Percentiles rank a stretch among this genome's conserved stretches.
These are phyloP conservation scores for Botrytis aclada DNA, from an alignment of 2,329 filamentous ascomycete genomes.

Conservation along the genomic window DNA sequence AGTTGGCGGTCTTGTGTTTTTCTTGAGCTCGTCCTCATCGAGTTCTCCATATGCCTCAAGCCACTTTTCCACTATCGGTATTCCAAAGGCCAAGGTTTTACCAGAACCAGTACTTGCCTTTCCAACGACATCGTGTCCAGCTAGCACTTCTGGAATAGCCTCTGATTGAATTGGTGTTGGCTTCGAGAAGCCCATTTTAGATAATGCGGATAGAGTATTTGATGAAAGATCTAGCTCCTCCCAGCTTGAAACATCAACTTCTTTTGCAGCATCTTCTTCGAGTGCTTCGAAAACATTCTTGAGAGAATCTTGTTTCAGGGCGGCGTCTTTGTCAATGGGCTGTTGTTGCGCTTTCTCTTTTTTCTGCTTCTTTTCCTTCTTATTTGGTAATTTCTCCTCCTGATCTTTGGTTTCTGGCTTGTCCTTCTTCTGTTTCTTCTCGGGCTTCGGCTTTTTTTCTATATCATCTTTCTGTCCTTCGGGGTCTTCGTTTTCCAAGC, in stretches of 20 bases:
- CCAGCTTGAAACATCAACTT: slow-evolving; percentile 77
- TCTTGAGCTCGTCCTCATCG: slow-evolving; percentile 39
- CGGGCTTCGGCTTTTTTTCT: slow-evolving; percentile 24
- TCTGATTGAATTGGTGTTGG: slow-evolving; percentile 80
- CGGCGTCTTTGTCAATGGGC: slow-evolving; percentile 22
- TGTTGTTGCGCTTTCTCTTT: slow-evolving; percentile 34
- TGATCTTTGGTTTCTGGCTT: slow-evolving; percentile 26
- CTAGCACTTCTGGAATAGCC: slow-evolving; percentile 77
- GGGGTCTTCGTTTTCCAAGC: neutral
- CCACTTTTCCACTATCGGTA: slow-evolving; percentile 87
- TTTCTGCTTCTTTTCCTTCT: slow-evolving; percentile 34
- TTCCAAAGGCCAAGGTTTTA: slow-evolving; percentile 92
- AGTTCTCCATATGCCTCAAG: slow-evolving; percentile 50
- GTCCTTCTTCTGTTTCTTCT: slow-evolving; percentile 21
- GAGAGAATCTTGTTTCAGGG: slow-evolving; percentile 32
- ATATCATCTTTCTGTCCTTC: neutral
- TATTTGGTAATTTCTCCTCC: slow-evolving; percentile 20
- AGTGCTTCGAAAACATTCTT: slow-evolving; percentile 44
- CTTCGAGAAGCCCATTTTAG: slow-evolving; percentile 73
- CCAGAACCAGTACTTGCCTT: slow-evolving; percentile 96
- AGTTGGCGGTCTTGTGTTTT: slow-evolving; percentile 52
- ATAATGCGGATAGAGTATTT: slow-evolving; percentile 67
- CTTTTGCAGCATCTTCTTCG: slow-evolving; percentile 53
- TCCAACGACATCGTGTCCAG: slow-evolving; percentile 86
- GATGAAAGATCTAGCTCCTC: slow-evolving; percentile 68